A percentile compares a stretch with the other conserved stretches of the same genome.
phyloP scores from a whole-genome alignment of 192 early-diverging fungal genomes.

The Podila verticillata region DNA sequence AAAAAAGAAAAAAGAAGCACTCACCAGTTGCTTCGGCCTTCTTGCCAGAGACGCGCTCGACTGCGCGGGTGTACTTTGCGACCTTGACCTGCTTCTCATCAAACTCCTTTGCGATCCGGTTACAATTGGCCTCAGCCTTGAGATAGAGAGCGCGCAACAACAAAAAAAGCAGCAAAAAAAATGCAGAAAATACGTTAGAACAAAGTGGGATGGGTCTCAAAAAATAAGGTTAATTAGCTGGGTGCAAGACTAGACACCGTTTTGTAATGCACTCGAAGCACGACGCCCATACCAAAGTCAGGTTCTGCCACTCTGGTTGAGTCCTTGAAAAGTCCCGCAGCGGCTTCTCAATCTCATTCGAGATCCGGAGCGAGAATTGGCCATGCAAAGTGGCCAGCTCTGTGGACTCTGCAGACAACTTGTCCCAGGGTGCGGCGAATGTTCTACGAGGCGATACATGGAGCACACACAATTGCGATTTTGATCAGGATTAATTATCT shows the following conservation, averaged over 20 bases:
- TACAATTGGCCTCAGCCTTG: conserved; percentile 45
- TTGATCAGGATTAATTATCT: not conserved
- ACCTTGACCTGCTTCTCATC: conserved; percentile 48
- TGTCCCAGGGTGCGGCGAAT: conserved; percentile 41
- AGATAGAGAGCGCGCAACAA: not conserved
- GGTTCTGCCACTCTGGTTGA: conserved; percentile 41
- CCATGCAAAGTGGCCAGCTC: conserved; percentile 42
- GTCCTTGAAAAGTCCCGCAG: conserved; percentile 32
- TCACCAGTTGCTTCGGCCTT: conserved; percentile 38
- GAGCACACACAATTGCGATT: not conserved
- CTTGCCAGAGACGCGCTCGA: conserved; percentile 43
- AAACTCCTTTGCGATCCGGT: conserved; percentile 44
- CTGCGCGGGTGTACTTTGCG: conserved; percentile 35
- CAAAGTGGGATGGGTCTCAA: conserved; percentile 4
- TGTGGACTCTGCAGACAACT: conserved; percentile 24
- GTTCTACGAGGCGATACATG: conserved; percentile 12
- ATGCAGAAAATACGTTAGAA: conserved; percentile 1
- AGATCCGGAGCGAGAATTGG: conserved; percentile 37
- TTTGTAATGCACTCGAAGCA: not conserved
- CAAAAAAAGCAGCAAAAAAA: not conserved
- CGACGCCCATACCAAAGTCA: conserved; percentile 25
- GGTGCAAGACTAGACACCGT: not conserved
- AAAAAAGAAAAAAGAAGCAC: not conserved
- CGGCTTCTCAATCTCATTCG: conserved; percentile 43
- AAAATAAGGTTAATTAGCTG: conserved; percentile 12